phyloP scores from a whole-genome alignment of 2,329 filamentous ascomycete species.

The Huntiella omanensis region DNA sequence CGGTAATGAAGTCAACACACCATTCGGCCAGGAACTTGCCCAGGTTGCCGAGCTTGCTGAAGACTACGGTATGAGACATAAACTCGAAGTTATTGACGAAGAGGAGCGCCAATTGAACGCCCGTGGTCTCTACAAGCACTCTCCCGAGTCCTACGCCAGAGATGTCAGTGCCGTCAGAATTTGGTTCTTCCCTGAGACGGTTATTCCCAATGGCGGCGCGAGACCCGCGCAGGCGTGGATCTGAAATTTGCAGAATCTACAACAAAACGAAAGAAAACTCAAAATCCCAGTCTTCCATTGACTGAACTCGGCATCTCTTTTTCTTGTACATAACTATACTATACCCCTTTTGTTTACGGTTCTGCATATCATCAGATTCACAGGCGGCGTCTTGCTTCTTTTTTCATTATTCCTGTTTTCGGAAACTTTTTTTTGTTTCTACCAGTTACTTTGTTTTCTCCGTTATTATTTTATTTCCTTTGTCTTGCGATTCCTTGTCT shows the following conservation, averaged over 20 bases:
- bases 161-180: slow-evolving; percentile 57
- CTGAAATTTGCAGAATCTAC: slow-evolving; percentile 15
- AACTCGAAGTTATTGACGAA: slow-evolving; percentile 45
- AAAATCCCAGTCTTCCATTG: neutral
- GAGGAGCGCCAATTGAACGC: slow-evolving; percentile 52
- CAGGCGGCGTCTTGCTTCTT: slow-evolving; percentile 3
- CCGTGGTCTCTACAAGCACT: slow-evolving; percentile 54
- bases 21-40: slow-evolving; percentile 76
- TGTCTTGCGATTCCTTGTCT: neutral
- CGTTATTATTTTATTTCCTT: slow-evolving; percentile 1
- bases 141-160: slow-evolving; percentile 63
- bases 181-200: slow-evolving; percentile 33
- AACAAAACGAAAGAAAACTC: slow-evolving; percentile 1
- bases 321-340: slow-evolving; percentile 5
- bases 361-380: slow-evolving; percentile 4
- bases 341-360: slow-evolving; percentile 3
- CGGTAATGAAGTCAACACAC: slow-evolving; percentile 32
- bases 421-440: neutral
- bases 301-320: neutral
- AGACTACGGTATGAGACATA: slow-evolving; percentile 52
- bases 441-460: neutral
- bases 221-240: slow-evolving; percentile 29
- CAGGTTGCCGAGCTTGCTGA: slow-evolving; percentile 87
- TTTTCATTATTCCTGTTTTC: neutral
- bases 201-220: slow-evolving; percentile 5